Conservation (phyloP, 2,329 filamentous ascomycete species). For the Ambrosiella cleistominuta region DNA sequence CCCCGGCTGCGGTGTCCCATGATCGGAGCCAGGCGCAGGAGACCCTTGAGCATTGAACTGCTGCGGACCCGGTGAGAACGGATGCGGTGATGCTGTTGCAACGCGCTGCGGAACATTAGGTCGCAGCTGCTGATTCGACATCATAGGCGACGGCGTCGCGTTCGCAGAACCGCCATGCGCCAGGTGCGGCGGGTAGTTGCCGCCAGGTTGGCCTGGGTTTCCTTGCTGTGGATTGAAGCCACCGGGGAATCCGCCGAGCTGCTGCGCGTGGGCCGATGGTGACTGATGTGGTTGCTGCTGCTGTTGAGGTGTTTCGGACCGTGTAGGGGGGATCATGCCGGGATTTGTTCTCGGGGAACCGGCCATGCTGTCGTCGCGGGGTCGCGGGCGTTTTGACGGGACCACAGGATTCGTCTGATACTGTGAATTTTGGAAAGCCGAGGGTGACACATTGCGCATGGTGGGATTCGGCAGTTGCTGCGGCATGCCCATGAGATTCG, state of each 20-base stretch:
- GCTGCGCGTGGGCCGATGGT: neutral
- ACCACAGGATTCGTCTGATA: conserved; percentile 77
- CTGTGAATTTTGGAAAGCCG: conserved; percentile 50
- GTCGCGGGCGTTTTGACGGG: conserved; percentile 73
- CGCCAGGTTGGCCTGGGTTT: conserved; percentile 33
- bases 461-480: conserved; percentile 30
- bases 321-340: conserved; percentile 59
- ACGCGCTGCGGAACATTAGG: conserved; percentile 63
- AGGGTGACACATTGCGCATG: conserved; percentile 67
- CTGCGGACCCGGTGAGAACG: conserved; percentile 62
- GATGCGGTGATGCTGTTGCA: conserved; percentile 80
- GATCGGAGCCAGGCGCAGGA: conserved; percentile 52
- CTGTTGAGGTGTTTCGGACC: conserved; percentile 71
- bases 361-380: conserved; percentile 66
- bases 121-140: conserved; percentile 66
- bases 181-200: conserved; percentile 53
- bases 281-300: conserved; percentile 33
- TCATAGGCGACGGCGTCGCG: conserved; percentile 82
- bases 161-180: conserved; percentile 65
- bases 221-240: neutral
- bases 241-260: neutral
- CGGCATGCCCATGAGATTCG: conserved; percentile 15
- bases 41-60: conserved; percentile 58
- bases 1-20: conserved; percentile 57
- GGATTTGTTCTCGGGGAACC: conserved; percentile 64